phyloP scores from a whole-genome alignment of 225 moss, liverwort and hornwort genomes.

The Physcomitrellopsis africana region DNA sequence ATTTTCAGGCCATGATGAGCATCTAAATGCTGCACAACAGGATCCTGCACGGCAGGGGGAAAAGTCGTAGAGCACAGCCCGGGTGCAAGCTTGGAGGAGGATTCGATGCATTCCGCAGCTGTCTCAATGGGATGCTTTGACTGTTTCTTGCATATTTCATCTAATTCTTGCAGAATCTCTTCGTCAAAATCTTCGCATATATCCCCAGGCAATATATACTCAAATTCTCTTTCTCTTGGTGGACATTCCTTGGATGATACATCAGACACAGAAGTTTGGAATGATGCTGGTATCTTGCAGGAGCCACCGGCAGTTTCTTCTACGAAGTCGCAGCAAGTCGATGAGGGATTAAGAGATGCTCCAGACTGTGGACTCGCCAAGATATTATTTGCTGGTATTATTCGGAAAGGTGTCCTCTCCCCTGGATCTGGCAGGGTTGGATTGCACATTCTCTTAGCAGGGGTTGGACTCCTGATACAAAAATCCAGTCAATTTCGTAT shows the following conservation, averaged over 20 bases:
- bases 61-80: constrained; percentile 28
- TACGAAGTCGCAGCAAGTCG: constrained; percentile 16
- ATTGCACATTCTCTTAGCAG: constrained; percentile 56
- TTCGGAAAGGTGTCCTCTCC: constrained; percentile 39
- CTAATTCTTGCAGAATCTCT: constrained; percentile 59
- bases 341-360: constrained; percentile 20
- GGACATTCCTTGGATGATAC: constrained; percentile 1
- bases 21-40: constrained; percentile 27
- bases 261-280: constrained; percentile 28
- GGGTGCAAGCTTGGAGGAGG: constrained; percentile 22
- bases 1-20: constrained; percentile 28
- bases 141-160: constrained; percentile 51
- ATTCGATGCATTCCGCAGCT: constrained; percentile 28
- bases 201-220: constrained; percentile 38
- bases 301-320: constrained; percentile 15
- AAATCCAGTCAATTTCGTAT: constrained; percentile 19
- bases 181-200: constrained; percentile 79
- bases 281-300: constrained; percentile 33
- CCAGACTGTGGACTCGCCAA: constrained; percentile 20
- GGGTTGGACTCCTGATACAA: constrained; percentile 42
- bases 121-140: constrained; percentile 17
- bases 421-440: constrained; percentile 27
- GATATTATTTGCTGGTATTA: constrained; percentile 32
- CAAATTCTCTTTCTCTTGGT: constrained; percentile 14
- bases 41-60: constrained; percentile 18